Evolutionary conservation across 345 rosid species (phyloP), one percentile per base, ranked within the genome.

Genomic region (Heritiera fomes): DNA sequence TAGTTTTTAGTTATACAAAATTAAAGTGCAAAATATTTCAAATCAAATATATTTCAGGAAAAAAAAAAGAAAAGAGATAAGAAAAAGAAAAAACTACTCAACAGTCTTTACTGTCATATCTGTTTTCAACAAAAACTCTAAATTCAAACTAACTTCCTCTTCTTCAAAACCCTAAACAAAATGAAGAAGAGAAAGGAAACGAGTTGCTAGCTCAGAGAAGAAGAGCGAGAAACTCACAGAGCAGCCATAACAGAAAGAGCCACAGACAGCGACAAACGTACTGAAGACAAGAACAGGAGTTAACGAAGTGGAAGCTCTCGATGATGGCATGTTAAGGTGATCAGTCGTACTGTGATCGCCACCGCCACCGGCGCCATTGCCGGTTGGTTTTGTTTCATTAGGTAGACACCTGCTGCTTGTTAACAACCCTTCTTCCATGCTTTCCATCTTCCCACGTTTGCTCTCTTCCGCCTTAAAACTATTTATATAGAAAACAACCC

Each of bases 221-320:
- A 58, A 62, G 38, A 13, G 43, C 4, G 52, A 77, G 23, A 14
- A 11, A 75, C 90, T 89, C 80, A 90, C 94, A 46, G 90, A 85
- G 73, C 78, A 85, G 67, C 92, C 92, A 70, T 78, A 89, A 75
- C 79, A 73, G 71, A 85, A 83, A 72, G 87, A 90, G 77, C 91
- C 90, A 62, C 85, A 84, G 14, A 81, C 85, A 47, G 94, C 89
- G 8, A 90, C 84, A 20, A 88, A 78, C 46, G 94, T 86, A 75
- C 93, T 81, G 10, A 87, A 75, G 17, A 90, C 78, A 53, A 85
- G 78, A 30, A 75, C 60, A 38, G 84, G 76, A 10, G 89, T 84
- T 53, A 71, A 55, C 7, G 86, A 81, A 40, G 38, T 34, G 38
- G 86, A 65, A 28, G 49, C 75, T 43, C 61, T 3, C 30, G 46